A percentile compares a stretch with the other conserved stretches of the same genome.
These are phyloP conservation scores for Beauveria sp. DNA, from an alignment of 2,329 filamentous ascomycete species.

Conservation along the genomic window DNA sequence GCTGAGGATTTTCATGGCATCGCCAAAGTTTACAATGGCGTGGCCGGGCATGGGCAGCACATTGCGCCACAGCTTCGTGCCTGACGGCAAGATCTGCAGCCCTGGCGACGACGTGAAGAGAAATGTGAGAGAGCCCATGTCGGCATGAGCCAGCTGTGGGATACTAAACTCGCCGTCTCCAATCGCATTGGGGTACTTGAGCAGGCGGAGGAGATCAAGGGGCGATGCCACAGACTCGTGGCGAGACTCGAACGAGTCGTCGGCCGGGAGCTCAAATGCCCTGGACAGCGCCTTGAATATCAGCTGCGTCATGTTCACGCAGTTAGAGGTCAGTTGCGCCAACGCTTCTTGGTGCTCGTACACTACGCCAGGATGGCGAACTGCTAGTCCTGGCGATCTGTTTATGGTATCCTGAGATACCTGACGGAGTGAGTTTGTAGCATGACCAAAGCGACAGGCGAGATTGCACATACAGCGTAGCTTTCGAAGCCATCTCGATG, in stretches of 20 bases:
- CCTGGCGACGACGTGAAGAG: background rate
- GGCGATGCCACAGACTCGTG: background rate
- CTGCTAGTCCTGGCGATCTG: background rate
- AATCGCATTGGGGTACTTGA: background rate
- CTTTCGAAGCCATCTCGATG: constrained; percentile 3
- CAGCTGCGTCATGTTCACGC: background rate
- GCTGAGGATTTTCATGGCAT: constrained; percentile 4
- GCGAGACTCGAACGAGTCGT: background rate
- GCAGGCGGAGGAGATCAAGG: background rate
- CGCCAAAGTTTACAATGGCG: background rate
- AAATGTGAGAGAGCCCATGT: constrained; percentile 4
- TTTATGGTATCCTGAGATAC: background rate
- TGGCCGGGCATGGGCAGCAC: background rate
- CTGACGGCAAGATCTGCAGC: background rate
- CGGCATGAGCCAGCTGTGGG: background rate
- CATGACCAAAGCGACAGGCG: no score
- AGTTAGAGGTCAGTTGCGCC: background rate
- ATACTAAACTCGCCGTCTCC: background rate
- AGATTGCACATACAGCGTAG: background rate
- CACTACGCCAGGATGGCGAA: background rate
- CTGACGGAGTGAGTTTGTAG: background rate
- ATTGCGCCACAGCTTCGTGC: background rate
- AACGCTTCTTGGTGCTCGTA: background rate
- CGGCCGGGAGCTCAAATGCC: background rate
- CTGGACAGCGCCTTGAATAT: background rate